Conservation (phyloP, 257 asterid genomes). For the Solanum microdontum region DNA sequence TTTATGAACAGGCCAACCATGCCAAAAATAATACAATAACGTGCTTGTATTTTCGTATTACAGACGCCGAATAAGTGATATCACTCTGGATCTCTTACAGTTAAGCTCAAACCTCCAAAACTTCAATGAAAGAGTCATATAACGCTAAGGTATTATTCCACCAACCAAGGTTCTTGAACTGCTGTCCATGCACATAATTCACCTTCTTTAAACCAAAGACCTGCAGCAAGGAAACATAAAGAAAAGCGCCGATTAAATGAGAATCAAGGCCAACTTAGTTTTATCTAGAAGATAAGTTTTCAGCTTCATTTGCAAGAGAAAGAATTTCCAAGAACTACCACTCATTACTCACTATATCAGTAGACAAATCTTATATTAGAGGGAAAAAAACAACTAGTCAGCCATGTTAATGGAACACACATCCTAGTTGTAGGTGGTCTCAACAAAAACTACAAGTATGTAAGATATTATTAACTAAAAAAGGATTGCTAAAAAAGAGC, state of each 20-base stretch:
- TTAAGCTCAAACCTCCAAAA: background rate
- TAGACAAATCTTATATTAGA: background rate
- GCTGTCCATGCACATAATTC: conserved; percentile 67
- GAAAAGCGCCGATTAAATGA: background rate
- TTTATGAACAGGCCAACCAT: background rate
- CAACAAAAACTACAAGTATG: background rate
- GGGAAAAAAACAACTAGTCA: background rate
- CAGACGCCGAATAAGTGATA: background rate
- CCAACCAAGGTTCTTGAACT: conserved; percentile 60
- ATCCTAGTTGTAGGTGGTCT: background rate
- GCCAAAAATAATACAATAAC: background rate
- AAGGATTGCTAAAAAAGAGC: background rate
- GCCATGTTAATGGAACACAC: background rate
- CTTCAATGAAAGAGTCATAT: background rate
- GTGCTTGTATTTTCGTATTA: background rate
- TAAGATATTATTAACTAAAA: background rate
- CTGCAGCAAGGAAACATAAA: conserved; percentile 18
- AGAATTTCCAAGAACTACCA: background rate
- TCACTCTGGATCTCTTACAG: background rate
- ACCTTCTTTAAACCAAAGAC: conserved; percentile 75
- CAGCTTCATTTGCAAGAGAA: background rate
- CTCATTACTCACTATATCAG: background rate
- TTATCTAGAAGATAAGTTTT: background rate
- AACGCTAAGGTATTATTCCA: conserved; percentile 23
- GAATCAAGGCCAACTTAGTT: background rate